Conservation (phyloP, 2,329 filamentous ascomycete genomes). For the Raffaelea albimanens region DNA sequence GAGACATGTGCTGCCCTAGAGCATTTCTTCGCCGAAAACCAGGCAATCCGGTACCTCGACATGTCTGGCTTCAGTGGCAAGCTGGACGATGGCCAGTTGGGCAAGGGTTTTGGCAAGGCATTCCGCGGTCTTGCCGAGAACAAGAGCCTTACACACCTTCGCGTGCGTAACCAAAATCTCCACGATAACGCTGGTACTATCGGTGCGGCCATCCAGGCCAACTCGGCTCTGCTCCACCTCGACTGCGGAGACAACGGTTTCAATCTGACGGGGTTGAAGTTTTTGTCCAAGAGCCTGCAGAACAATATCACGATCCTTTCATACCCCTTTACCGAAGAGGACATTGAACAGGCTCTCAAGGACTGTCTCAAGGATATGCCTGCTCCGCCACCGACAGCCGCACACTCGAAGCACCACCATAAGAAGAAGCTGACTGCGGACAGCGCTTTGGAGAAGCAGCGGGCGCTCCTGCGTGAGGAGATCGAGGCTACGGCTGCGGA, state of each 20-base stretch:
- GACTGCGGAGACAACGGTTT: slow-evolving; percentile 48
- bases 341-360: slow-evolving; percentile 18
- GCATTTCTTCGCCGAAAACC: slow-evolving; percentile 41
- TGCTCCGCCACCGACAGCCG: slow-evolving; percentile 1
- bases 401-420: slow-evolving; percentile 4
- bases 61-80: slow-evolving; percentile 48
- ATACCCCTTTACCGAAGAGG: slow-evolving; percentile 24
- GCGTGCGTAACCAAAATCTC: slow-evolving; percentile 46
- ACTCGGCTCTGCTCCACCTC: slow-evolving; percentile 38
- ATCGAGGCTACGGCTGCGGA: slow-evolving; percentile 12
- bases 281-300: slow-evolving; percentile 34
- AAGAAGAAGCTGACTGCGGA: slow-evolving; percentile 10
- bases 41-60: slow-evolving; percentile 42
- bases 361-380: slow-evolving; percentile 13
- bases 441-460: slow-evolving; percentile 14
- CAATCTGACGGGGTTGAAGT: slow-evolving; percentile 39
- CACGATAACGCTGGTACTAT: slow-evolving; percentile 42
- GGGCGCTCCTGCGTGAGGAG: slow-evolving; percentile 10
- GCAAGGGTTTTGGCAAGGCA: slow-evolving; percentile 41
- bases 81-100: slow-evolving; percentile 47
- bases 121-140: slow-evolving; percentile 24
- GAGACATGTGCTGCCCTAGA: slow-evolving; percentile 39
- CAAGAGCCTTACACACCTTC: slow-evolving; percentile 32
- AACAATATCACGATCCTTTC: slow-evolving; percentile 32
- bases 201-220: slow-evolving; percentile 40